Conservation (phyloP, 2,329 filamentous ascomycete genomes). For the Remersonia thermophila region DNA sequence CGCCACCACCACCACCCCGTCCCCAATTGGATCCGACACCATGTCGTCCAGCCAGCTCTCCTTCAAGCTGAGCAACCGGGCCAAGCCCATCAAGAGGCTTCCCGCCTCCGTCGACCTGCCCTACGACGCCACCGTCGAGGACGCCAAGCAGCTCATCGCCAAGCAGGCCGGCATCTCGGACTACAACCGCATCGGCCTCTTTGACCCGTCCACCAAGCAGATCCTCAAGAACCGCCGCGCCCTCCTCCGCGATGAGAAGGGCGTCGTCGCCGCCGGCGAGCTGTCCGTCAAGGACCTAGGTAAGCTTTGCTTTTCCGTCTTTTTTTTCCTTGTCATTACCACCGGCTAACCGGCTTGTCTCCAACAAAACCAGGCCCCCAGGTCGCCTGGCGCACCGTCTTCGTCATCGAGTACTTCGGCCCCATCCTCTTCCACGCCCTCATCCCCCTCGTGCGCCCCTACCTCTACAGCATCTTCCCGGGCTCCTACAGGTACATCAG, state of each 20-base stretch:
- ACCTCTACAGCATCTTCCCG: slow-evolving; percentile 47
- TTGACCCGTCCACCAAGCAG: slow-evolving; percentile 48
- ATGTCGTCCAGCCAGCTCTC: slow-evolving; percentile 20
- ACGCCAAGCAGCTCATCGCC: slow-evolving; percentile 45
- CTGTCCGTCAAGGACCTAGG: slow-evolving; percentile 90
- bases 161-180: slow-evolving; percentile 39
- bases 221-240: slow-evolving; percentile 51
- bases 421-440: slow-evolving; percentile 78
- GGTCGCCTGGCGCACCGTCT: slow-evolving; percentile 86
- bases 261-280: slow-evolving; percentile 37
- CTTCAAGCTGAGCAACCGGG: slow-evolving; percentile 33
- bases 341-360: not conserved
- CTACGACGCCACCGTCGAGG: slow-evolving; percentile 43
- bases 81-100: slow-evolving; percentile 41
- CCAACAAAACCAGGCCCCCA: slow-evolving; percentile 53
- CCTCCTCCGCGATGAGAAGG: slow-evolving; percentile 34
- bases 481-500: slow-evolving; percentile 34
- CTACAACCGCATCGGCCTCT: slow-evolving; percentile 50
- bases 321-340: not conserved
- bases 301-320: slow-evolving; percentile 28
- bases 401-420: slow-evolving; percentile 87
- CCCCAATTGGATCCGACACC: too few relatives aligned
- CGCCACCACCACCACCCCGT: too few relatives aligned
- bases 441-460: slow-evolving; percentile 58
- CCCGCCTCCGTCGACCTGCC: slow-evolving; percentile 38